Base-by-base conservation (phyloP, 2,329 filamentous ascomycete species). In the Leptographium galeiforme region DNA sequence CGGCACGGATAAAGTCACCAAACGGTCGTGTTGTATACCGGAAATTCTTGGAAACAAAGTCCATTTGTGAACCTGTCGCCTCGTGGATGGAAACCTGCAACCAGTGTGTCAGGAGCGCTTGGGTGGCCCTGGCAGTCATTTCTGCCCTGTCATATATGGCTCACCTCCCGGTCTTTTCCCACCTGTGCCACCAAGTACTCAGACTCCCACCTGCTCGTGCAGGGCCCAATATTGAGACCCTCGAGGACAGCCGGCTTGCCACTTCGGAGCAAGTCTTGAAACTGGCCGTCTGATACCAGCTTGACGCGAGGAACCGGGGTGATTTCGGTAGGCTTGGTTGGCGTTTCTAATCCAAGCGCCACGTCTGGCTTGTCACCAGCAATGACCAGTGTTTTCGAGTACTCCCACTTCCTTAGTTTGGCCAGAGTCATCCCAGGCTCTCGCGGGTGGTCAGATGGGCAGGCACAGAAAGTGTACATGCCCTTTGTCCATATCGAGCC, bases 21-120 rank as follows among this genome's bases (percentile, higher is more conserved):
- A 95, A 88, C 2, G 70, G 63, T 57, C 83, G 82, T 5, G 80
- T 87, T 10, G 77, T 72, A 63, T 95, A 95, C 40, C 71, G 69
- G 63, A 95, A 95, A 65, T 95, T 94, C 67, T 94, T 95, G 47
- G 75, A 72, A 54, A 82, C 82, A 63, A 95, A 95, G 60, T 87
- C 84, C 84, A 95, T 89, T 47, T 77, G 77, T 34, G 78, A 72
- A 6, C 72, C 74, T 8, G 72, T 67, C 19, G 84, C 81, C 58
- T 87, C 78, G 62, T 95, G 89, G 6, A 94, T 78, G 12, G 89
- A 73, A 14, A 94, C 77, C 77, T 87, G 34, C 16, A n/a, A 25
- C 19, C 43, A 8, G 7, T 16, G 40, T 16, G 25, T 45, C 6
- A 45, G 19, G 12, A 18, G n/a, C 19, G 12, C 1, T 10, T 8